These are phyloP conservation scores for Taiozyma sp. DNA, from an alignment of 1,139 yeast genomes.

Conservation along the genomic window DNA sequence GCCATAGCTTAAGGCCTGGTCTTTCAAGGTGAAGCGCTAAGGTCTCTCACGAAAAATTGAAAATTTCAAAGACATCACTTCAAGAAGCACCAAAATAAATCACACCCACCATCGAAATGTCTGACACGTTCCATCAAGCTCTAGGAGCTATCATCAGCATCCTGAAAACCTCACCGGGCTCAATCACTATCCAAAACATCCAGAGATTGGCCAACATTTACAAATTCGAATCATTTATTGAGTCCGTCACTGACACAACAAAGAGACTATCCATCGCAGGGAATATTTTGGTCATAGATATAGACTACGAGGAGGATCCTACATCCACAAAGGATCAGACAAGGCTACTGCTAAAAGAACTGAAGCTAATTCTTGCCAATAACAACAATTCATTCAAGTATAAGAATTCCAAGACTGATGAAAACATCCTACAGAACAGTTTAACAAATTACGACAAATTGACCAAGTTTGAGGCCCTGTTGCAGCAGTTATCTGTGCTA, in stretches of 20 bases:
- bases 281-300: conserved; percentile 23
- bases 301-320: conserved; percentile 16
- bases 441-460: conserved; percentile 12
- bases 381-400: conserved; percentile 19
- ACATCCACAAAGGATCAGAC: conserved; percentile 13
- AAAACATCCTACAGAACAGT: conserved; percentile 13
- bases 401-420: conserved; percentile 6
- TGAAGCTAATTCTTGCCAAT: conserved; percentile 19
- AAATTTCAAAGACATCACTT: background rate
- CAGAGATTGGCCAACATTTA: conserved; percentile 22
- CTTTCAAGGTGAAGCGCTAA: no score
- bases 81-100: background rate
- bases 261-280: conserved; percentile 24
- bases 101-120: conserved; percentile 3
- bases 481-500: conserved; percentile 16
- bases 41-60: background rate
- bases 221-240: conserved; percentile 23
- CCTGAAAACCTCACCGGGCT: conserved; percentile 18
- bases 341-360: conserved; percentile 8
- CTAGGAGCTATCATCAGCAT: conserved; percentile 14
- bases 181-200: conserved; percentile 20
- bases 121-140: conserved; percentile 19
- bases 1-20: no score
- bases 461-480: conserved; percentile 14
- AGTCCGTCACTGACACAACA: conserved; percentile 9